Conservation (phyloP, 2,329 filamentous ascomycete species). For the Sphaceloma murrayae region DNA sequence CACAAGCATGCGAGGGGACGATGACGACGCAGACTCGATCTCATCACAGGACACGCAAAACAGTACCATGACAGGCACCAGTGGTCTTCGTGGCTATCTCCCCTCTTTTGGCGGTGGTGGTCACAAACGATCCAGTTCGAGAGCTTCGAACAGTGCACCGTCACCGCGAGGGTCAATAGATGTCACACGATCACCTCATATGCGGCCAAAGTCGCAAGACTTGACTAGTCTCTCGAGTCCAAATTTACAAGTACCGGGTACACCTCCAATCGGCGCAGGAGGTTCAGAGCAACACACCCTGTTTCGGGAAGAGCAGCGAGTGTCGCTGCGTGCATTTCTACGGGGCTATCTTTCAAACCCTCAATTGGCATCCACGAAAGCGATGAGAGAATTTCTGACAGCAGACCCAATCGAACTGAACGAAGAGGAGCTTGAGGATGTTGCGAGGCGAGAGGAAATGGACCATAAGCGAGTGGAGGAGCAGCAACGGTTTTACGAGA, state of each 20-base stretch:
- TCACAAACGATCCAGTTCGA: slow-evolving; percentile 20
- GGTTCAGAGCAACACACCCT: slow-evolving; percentile 40
- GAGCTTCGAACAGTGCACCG: slow-evolving; percentile 17
- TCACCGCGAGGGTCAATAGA: slow-evolving; percentile 30
- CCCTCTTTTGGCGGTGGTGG: slow-evolving; percentile 21
- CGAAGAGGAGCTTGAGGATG: slow-evolving; percentile 76
- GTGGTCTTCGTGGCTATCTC: slow-evolving; percentile 37
- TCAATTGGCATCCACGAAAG: slow-evolving; percentile 70
- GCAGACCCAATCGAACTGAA: slow-evolving; percentile 61
- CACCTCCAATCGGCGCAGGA: neutral
- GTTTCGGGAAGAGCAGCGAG: slow-evolving; percentile 79
- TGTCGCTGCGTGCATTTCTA: slow-evolving; percentile 86
- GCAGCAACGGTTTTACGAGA: slow-evolving; percentile 90
- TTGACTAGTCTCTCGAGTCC: slow-evolving; percentile 21
- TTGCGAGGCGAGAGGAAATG: slow-evolving; percentile 66
- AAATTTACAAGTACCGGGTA: slow-evolving; percentile 11
- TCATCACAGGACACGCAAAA: slow-evolving; percentile 57
- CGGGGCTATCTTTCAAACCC: slow-evolving; percentile 75
- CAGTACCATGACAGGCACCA: slow-evolving; percentile 18
- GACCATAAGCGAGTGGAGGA: slow-evolving; percentile 86
- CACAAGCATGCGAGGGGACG: slow-evolving; percentile 47
- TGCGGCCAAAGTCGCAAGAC: slow-evolving; percentile 19
- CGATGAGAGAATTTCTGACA: slow-evolving; percentile 76
- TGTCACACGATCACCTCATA: slow-evolving; percentile 19
- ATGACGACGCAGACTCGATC: slow-evolving; percentile 68